Evolutionary conservation across 352 stramenopile species (phyloP).

Genomic region (Phytophthora hybrid): DNA sequence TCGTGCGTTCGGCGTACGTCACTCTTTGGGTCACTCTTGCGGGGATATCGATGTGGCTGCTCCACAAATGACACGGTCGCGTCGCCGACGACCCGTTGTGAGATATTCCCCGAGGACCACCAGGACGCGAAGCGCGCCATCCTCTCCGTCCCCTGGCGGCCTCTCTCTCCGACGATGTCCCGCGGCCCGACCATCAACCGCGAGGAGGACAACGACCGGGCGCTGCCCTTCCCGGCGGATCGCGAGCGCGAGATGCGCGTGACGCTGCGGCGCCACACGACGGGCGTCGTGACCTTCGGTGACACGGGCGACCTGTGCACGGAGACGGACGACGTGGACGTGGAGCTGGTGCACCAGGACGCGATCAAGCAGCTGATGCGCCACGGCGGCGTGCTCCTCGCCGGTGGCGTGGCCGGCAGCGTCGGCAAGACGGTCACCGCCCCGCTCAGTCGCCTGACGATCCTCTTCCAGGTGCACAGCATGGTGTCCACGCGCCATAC

Average conservation of each 20-base stretch:
- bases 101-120: conserved; percentile 18
- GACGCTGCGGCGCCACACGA: conserved; percentile 78
- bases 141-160: neutral
- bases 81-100: neutral
- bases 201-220: conserved; percentile 18
- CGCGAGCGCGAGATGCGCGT: conserved; percentile 49
- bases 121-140: conserved; percentile 1
- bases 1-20: conserved; percentile 10
- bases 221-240: conserved; percentile 25
- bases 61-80: conserved; percentile 23
- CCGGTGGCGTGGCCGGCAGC: conserved; percentile 94
- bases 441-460: conserved; percentile 94
- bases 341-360: conserved; percentile 76
- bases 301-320: conserved; percentile 80
- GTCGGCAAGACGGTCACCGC: conserved; percentile 96
- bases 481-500: conserved; percentile 93
- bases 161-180: conserved; percentile 27
- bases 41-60: conserved; percentile 15
- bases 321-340: conserved; percentile 84
- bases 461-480: conserved; percentile 97
- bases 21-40: conserved; percentile 12
- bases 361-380: conserved; percentile 76
- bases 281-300: conserved; percentile 82
- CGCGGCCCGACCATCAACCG: conserved; percentile 38
- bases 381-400: conserved; percentile 83